Evolutionary conservation across 129 eudicot genomes (phyloP).

Genomic region (Solidago caesia): DNA sequence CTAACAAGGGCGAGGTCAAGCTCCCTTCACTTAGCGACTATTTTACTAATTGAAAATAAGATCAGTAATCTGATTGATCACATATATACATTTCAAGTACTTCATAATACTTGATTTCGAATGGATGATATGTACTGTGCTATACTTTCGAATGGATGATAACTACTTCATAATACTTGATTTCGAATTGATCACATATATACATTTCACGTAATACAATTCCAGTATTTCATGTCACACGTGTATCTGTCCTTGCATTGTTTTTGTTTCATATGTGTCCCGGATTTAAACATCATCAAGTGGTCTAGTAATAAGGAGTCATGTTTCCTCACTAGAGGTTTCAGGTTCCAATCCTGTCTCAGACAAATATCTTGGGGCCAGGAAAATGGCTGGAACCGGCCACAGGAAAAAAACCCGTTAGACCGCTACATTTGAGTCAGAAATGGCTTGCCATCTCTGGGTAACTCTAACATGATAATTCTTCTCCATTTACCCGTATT

Average conservation of each 20-base stretch:
- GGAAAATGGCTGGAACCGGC: too few species aligned
- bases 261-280: too few species aligned
- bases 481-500: too few species aligned
- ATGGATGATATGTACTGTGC: not conserved
- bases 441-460: too few species aligned
- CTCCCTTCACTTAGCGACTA: slow-evolving; percentile 34
- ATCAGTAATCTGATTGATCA: not conserved
- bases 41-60: slow-evolving; percentile 15
- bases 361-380: too few species aligned
- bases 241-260: not conserved
- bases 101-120: slow-evolving; percentile 1
- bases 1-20: slow-evolving; percentile 31
- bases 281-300: too few species aligned
- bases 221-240: not conserved
- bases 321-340: too few species aligned
- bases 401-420: too few species aligned
- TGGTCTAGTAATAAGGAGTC: too few species aligned
- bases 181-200: not conserved
- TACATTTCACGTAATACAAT: not conserved
- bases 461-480: too few species aligned
- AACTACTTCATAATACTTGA: not conserved
- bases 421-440: too few species aligned
- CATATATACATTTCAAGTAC: not conserved
- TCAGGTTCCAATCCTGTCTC: too few species aligned
- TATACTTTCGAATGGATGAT: not conserved